Conservation (phyloP, 2,329 filamentous ascomycete genomes). For the Penicillium glabrum region DNA sequence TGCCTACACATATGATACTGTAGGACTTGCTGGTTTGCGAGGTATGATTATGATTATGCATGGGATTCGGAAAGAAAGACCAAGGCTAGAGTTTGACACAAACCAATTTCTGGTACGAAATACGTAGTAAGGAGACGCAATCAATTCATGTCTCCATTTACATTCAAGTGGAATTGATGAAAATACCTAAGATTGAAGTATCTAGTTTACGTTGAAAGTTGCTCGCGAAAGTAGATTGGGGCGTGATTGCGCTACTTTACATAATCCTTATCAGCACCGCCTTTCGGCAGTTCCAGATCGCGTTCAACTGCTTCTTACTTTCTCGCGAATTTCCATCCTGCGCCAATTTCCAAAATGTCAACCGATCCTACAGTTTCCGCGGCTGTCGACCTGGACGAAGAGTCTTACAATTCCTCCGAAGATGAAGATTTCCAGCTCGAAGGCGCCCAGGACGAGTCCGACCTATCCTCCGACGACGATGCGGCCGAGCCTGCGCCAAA, state of each 20-base stretch:
- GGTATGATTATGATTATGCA: neutral
- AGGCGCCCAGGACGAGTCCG: constrained; percentile 34
- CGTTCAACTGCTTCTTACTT: neutral
- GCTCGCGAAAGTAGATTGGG: too few species aligned
- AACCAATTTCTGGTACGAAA: neutral
- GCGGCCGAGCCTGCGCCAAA: constrained; percentile 37
- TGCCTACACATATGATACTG: neutral
- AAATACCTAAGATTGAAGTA: neutral
- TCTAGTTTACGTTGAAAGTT: too few species aligned
- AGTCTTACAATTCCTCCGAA: constrained; percentile 38
- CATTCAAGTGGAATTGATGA: neutral
- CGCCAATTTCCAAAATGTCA: constrained; percentile 15
- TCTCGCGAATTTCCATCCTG: constrained; percentile 1
- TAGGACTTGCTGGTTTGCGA: neutral
- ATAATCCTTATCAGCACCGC: constrained; percentile 15
- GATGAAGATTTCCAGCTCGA: constrained; percentile 42
- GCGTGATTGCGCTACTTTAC: neutral
- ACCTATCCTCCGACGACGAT: constrained; percentile 34
- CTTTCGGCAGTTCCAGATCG: constrained; percentile 4
- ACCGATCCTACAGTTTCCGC: constrained; percentile 11
- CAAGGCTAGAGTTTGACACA: neutral
- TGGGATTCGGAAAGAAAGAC: neutral
- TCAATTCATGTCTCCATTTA: too few species aligned
- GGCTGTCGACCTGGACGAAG: constrained; percentile 32
- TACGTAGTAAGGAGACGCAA: neutral